Evolutionary conservation across 2,329 filamentous ascomycete genomes (phyloP).

Genomic region (Phialophora expanda): DNA sequence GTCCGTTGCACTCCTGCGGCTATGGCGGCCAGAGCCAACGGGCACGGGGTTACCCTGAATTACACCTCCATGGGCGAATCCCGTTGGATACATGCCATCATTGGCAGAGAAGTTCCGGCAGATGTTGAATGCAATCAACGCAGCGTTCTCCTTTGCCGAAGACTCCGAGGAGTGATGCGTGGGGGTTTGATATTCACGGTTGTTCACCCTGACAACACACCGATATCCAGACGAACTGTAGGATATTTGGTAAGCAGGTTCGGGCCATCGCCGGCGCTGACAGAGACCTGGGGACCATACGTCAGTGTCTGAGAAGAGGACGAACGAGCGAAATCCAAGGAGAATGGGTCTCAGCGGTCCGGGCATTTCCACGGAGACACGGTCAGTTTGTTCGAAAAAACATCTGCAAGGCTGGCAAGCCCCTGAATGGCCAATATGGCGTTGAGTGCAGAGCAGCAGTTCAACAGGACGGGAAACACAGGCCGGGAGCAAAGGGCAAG

Average conservation of each 20-base stretch:
- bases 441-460: constrained; percentile 16
- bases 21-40: constrained; percentile 63
- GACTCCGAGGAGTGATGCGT: constrained; percentile 79
- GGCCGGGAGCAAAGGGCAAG: constrained; percentile 17
- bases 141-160: constrained; percentile 88
- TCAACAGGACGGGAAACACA: constrained; percentile 6
- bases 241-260: constrained; percentile 82
- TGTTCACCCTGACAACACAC: constrained; percentile 92
- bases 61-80: constrained; percentile 59
- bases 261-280: constrained; percentile 89
- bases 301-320: constrained; percentile 28
- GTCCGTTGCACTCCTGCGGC: constrained; percentile 52
- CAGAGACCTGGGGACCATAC: constrained; percentile 72
- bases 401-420: constrained; percentile 28
- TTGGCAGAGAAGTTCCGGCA: constrained; percentile 98
- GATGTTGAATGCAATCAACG: constrained; percentile 95
- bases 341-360: constrained; percentile 2
- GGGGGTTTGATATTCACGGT: constrained; percentile 93
- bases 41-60: constrained; percentile 68
- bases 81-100: constrained; percentile 78
- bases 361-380: constrained; percentile 2
- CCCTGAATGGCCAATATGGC: constrained; percentile 16
- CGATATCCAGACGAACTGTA: constrained; percentile 70
- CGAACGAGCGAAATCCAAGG: constrained; percentile 7
- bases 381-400: not conserved